Conservation (phyloP, 192 early-diverging fungal species). For the Backusella westeae region DNA sequence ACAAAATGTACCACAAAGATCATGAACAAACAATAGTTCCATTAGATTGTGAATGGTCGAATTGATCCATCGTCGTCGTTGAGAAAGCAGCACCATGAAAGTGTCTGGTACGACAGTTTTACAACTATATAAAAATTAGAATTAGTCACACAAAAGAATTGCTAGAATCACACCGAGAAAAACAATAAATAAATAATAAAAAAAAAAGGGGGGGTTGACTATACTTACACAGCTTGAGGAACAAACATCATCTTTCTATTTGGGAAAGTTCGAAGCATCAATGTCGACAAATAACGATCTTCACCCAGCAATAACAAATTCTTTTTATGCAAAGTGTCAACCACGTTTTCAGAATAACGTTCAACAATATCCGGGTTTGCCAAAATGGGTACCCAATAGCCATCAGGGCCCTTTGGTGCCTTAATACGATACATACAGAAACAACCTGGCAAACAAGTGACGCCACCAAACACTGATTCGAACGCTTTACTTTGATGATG, state of each 20-base stretch:
- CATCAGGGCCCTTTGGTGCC: constrained; percentile 74
- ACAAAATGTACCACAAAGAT: constrained; percentile 89
- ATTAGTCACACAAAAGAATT: constrained; percentile 61
- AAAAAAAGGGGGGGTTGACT: constrained; percentile 64
- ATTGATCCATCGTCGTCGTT: constrained; percentile 90
- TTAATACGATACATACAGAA: constrained; percentile 89
- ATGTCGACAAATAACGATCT: constrained; percentile 72
- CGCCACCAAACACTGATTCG: constrained; percentile 82
- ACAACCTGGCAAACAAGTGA: constrained; percentile 82
- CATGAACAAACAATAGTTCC: constrained; percentile 77
- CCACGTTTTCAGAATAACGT: constrained; percentile 81
- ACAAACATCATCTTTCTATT: constrained; percentile 71
- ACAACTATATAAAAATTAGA: constrained; percentile 38
- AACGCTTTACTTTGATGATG: constrained; percentile 83
- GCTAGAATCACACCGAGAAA: constrained; percentile 45
- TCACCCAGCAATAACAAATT: constrained; percentile 74
- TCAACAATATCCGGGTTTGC: constrained; percentile 83
- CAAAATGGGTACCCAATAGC: constrained; percentile 76
- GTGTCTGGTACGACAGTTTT: constrained; percentile 70
- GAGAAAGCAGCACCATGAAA: constrained; percentile 69
- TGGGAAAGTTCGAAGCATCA: constrained; percentile 75
- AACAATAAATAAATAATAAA: constrained; percentile 65
- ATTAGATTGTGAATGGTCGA: constrained; percentile 85
- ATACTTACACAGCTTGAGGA: constrained; percentile 60
- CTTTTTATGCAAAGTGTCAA: constrained; percentile 75